Conservation (phyloP, 306 rosid species). For the Acacia confusa region DNA sequence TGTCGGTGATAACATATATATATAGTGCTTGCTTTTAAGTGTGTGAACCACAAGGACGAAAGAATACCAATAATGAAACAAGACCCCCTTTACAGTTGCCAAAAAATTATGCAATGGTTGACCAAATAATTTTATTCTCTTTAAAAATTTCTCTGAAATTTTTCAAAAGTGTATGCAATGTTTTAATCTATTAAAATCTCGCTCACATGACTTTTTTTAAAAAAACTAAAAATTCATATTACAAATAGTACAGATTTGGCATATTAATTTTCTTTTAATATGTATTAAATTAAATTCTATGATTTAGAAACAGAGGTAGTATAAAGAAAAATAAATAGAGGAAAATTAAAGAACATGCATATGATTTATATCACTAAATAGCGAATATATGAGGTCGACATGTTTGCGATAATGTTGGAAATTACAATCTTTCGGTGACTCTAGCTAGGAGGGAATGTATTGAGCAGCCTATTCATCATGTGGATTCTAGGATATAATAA, state of each 20-base stretch:
- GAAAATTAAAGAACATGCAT: too few species aligned
- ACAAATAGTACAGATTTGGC: not conserved
- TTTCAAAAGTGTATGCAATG: not conserved
- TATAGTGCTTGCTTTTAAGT: not conserved
- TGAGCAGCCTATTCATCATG: not conserved
- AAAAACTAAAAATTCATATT: not conserved
- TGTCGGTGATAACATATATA: not conserved
- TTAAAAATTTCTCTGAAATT: not conserved
- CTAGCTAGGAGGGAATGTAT: not conserved
- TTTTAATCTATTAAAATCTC: not conserved
- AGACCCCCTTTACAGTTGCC: not conserved
- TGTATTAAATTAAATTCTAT: not conserved
- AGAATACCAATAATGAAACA: conserved; percentile 19
- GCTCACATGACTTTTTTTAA: not conserved
- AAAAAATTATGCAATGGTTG: not conserved
- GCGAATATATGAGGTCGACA: conserved; percentile 1
- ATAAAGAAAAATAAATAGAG: too few species aligned
- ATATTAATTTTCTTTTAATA: too few species aligned
- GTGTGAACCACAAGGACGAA: conserved; percentile 34
- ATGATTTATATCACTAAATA: not conserved
- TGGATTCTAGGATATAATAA: not conserved
- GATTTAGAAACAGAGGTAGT: not conserved
- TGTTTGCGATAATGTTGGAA: conserved; percentile 23
- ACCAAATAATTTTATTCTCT: not conserved
- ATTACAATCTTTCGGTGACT: not conserved